Evolutionary conservation across 352 stramenopile genomes (phyloP).

Genomic region (Globisporangium radiosum): DNA sequence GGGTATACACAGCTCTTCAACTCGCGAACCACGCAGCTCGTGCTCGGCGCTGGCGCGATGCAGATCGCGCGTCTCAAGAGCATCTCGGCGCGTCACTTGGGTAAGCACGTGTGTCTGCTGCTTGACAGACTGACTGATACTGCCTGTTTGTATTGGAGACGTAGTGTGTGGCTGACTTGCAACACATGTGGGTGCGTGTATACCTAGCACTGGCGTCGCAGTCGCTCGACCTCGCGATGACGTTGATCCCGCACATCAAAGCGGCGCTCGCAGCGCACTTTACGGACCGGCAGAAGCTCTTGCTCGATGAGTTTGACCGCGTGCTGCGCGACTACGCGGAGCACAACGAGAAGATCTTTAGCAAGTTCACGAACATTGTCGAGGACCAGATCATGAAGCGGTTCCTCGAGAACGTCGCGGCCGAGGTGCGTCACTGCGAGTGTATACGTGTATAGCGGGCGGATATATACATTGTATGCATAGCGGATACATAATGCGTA

Average conservation of each 20-base stretch:
- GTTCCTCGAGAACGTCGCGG: constrained; percentile 71
- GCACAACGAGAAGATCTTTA: constrained; percentile 96
- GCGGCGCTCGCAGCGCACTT: constrained; percentile 93
- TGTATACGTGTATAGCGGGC: neutral
- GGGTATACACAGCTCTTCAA: constrained; percentile 87
- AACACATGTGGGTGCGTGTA: neutral
- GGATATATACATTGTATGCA: no score
- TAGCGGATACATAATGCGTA: neutral
- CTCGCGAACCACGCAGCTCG: constrained; percentile 92
- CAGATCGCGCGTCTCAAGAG: constrained; percentile 94
- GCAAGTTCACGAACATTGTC: constrained; percentile 97
- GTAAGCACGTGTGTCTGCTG: constrained; percentile 15
- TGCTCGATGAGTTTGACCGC: constrained; percentile 95
- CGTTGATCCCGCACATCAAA: constrained; percentile 93
- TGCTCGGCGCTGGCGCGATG: constrained; percentile 94
- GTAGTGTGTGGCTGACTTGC: neutral
- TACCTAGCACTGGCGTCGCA: constrained; percentile 90
- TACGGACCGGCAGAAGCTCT: constrained; percentile 91
- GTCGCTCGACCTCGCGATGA: constrained; percentile 92
- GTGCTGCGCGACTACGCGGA: constrained; percentile 94
- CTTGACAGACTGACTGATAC: neutral
- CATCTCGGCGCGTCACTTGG: constrained; percentile 95
- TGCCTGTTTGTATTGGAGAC: no score
- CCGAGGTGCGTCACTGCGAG: constrained; percentile 27
- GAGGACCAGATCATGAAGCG: constrained; percentile 95